Percentiles rank a stretch among this genome's conserved stretches.
These are phyloP conservation scores for Boletus subcaerulescens DNA, from an alignment of 768 basidiomycete genomes.

Conservation along the genomic window DNA sequence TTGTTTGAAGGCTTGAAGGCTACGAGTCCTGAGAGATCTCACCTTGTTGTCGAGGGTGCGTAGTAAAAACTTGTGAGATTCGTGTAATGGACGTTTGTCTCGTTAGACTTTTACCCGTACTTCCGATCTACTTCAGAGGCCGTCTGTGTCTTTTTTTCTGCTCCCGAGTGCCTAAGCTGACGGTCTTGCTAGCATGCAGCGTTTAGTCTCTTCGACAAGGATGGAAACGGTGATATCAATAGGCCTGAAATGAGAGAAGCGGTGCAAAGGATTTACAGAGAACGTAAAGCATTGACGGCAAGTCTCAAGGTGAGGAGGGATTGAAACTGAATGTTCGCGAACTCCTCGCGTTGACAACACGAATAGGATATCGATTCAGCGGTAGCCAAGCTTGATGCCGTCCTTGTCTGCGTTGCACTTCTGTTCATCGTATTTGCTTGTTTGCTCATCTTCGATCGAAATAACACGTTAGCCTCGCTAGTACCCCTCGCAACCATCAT, in stretches of 20 bases:
- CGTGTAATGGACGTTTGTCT: background rate
- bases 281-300: conserved; percentile 67
- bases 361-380: conserved; percentile 65
- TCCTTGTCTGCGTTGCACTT: conserved; percentile 57
- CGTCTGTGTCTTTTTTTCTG: conserved; percentile 31
- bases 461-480: conserved; percentile 64
- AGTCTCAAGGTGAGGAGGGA: conserved; percentile 56
- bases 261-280: conserved; percentile 75
- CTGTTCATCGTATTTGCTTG: conserved; percentile 63
- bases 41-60: conserved; percentile 67
- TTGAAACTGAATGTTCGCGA: background rate
- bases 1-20: conserved; percentile 61
- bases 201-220: conserved; percentile 72
- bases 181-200: conserved; percentile 51
- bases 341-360: conserved; percentile 1
- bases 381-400: conserved; percentile 76
- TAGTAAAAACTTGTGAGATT: background rate
- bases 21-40: conserved; percentile 54
- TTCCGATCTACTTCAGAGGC: conserved; percentile 72
- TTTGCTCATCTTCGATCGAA: conserved; percentile 71
- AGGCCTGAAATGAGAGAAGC: conserved; percentile 81
- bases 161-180: background rate
- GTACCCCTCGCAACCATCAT: conserved; percentile 79
- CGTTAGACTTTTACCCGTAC: conserved; percentile 72
- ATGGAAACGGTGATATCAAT: conserved; percentile 78